These are phyloP conservation scores for Russula brevipes DNA, from an alignment of 768 basidiomycete species.

Conservation along the genomic window DNA sequence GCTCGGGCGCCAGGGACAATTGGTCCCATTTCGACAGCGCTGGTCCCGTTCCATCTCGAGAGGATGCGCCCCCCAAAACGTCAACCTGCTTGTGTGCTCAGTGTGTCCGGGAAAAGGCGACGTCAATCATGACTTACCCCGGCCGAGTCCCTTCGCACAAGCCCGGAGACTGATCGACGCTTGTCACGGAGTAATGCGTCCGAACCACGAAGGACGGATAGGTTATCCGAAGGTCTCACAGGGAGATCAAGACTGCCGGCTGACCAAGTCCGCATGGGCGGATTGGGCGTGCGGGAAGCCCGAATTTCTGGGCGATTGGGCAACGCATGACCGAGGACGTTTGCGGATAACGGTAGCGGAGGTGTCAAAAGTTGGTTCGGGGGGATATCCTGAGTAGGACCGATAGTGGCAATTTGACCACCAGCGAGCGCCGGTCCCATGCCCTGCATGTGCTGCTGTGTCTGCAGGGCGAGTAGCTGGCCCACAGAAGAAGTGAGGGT, in stretches of 20 bases:
- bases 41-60: slow-evolving; percentile 65
- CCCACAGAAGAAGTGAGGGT: slow-evolving; percentile 81
- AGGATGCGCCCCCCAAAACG: slow-evolving; percentile 46
- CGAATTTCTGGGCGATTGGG: slow-evolving; percentile 64
- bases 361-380: slow-evolving; percentile 38
- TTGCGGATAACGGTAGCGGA: slow-evolving; percentile 36
- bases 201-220: slow-evolving; percentile 35
- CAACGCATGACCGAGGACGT: slow-evolving; percentile 53
- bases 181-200: slow-evolving; percentile 54
- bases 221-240: slow-evolving; percentile 45
- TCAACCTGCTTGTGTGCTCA: slow-evolving; percentile 38
- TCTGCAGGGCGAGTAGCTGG: slow-evolving; percentile 75
- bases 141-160: slow-evolving; percentile 70
- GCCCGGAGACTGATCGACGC: slow-evolving; percentile 64
- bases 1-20: slow-evolving; percentile 74
- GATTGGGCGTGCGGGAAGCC: slow-evolving; percentile 56
- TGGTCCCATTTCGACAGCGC: slow-evolving; percentile 96
- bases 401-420: slow-evolving; percentile 31
- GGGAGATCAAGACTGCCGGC: slow-evolving; percentile 74
- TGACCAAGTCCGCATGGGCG: slow-evolving; percentile 81
- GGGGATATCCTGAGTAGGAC: slow-evolving; percentile 41
- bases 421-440: slow-evolving; percentile 28
- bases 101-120: slow-evolving; percentile 5
- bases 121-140: slow-evolving; percentile 46
- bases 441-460: slow-evolving; percentile 47